Conservation (phyloP, 495 filamentous ascomycete species). For the Neurospora sp. region DNA sequence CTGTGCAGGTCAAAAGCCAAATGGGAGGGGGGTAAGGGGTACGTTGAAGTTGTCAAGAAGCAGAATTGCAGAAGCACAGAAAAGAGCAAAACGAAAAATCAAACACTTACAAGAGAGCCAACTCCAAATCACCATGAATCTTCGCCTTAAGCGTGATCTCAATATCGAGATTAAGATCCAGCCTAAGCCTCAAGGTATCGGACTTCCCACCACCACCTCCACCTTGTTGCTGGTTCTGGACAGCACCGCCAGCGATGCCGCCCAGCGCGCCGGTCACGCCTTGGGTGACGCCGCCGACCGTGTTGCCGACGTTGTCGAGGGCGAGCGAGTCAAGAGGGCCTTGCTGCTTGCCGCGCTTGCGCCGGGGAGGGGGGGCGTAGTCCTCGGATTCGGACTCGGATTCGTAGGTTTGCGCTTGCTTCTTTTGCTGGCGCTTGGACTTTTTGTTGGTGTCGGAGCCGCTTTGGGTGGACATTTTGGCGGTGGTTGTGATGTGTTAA, state of each 20-base stretch:
- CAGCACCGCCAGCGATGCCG: conserved; percentile 42
- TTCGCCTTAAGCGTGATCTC: conserved; percentile 88
- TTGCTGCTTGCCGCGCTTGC: conserved; percentile 30
- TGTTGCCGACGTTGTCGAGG: conserved; percentile 54
- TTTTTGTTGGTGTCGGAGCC: conserved; percentile 22
- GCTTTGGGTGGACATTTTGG: conserved; percentile 26
- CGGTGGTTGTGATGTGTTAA: too few species aligned
- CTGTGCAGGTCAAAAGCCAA: too few species aligned
- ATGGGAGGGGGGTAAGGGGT: too few species aligned
- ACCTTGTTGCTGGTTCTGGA: conserved; percentile 23
- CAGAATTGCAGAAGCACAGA: neutral
- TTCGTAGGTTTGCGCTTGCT: conserved; percentile 24
- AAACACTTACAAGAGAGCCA: conserved; percentile 67
- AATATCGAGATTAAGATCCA: conserved; percentile 83
- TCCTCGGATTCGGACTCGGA: conserved; percentile 34
- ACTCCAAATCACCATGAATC: conserved; percentile 80
- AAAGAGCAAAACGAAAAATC: conserved; percentile 1
- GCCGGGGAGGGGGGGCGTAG: conserved; percentile 21
- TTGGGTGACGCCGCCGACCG: conserved; percentile 50
- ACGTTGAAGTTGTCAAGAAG: too few species aligned
- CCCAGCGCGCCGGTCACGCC: conserved; percentile 47
- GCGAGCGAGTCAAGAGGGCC: conserved; percentile 49
- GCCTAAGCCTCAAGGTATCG: conserved; percentile 62
- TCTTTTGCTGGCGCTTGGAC: conserved; percentile 20
- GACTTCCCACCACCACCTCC: conserved; percentile 43